Percentiles rank a stretch among this genome's conserved stretches.
Evolutionary conservation across 805 yeast species (phyloP).

Genomic region (Jamesozyma gamospora): DNA sequence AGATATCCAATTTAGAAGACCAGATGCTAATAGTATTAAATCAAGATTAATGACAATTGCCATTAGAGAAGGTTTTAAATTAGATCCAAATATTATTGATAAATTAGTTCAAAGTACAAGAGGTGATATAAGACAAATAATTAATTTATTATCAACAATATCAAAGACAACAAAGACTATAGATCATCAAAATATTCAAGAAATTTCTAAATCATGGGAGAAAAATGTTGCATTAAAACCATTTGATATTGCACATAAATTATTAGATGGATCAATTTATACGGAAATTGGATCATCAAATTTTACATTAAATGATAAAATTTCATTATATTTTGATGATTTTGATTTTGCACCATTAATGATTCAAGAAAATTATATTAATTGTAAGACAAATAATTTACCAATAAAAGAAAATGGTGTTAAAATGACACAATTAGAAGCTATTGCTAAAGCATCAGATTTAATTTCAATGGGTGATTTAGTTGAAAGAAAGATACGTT

Average conservation of each 20-base stretch:
- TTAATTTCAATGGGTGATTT: constrained; percentile 78
- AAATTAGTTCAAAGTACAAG: constrained; percentile 76
- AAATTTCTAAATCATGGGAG: constrained; percentile 65
- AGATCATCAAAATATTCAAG: constrained; percentile 46
- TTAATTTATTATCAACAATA: constrained; percentile 78
- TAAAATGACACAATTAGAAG: constrained; percentile 45
- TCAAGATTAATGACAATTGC: constrained; percentile 88
- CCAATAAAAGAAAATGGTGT: constrained; percentile 15
- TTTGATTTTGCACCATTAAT: constrained; percentile 89
- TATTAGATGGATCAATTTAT: constrained; percentile 53
- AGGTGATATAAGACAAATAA: constrained; percentile 90
- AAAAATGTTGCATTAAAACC: constrained; percentile 87
- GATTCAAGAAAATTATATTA: constrained; percentile 88
- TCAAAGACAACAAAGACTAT: constrained; percentile 61
- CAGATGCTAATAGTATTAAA: constrained; percentile 70
- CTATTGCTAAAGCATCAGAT: constrained; percentile 73
- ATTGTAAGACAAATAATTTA: constrained; percentile 46
- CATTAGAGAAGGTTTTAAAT: constrained; percentile 65
- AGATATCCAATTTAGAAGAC: constrained; percentile 81
- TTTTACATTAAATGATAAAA: constrained; percentile 65
- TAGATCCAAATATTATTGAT: constrained; percentile 74
- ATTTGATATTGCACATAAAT: constrained; percentile 71
- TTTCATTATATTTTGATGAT: constrained; percentile 86
- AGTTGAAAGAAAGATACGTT: constrained; percentile 72
- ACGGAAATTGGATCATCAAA: constrained; percentile 33